A percentile compares a stretch with the other conserved stretches of the same genome.
phyloP scores from a whole-genome alignment of 2,329 filamentous ascomycete genomes.

The Didymosphaeria variabile region DNA sequence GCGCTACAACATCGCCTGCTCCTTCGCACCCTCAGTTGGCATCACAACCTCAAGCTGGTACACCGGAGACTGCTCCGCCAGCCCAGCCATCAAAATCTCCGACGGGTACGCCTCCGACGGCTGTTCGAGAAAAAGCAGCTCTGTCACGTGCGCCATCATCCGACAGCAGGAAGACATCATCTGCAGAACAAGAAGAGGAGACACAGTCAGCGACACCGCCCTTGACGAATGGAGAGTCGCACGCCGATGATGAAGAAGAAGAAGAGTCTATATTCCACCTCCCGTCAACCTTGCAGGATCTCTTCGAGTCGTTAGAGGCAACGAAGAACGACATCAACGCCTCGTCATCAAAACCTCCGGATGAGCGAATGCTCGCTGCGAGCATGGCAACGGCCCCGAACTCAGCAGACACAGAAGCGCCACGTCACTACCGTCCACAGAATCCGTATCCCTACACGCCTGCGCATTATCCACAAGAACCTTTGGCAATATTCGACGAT shows the following conservation, averaged over 20 bases:
- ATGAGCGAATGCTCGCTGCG: constrained; percentile 76
- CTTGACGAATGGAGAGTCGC: constrained; percentile 63
- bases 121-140: constrained; percentile 56
- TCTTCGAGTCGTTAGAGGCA: constrained; percentile 89
- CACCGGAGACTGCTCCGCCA: constrained; percentile 44
- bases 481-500: constrained; percentile 91
- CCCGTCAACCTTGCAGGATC: constrained; percentile 85
- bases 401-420: constrained; percentile 79
- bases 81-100: constrained; percentile 62
- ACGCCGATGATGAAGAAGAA: constrained; percentile 60
- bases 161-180: constrained; percentile 41
- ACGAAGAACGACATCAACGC: constrained; percentile 75
- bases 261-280: constrained; percentile 93
- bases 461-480: constrained; percentile 89
- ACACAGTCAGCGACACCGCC: constrained; percentile 48
- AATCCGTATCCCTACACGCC: constrained; percentile 77
- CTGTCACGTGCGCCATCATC: constrained; percentile 40
- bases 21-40: constrained; percentile 51
- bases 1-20: constrained; percentile 65
- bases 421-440: constrained; percentile 84
- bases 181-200: constrained; percentile 47
- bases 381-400: constrained; percentile 80
- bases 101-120: constrained; percentile 56
- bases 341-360: constrained; percentile 67
- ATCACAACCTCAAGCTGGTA: constrained; percentile 48